Conservation (phyloP, 768 basidiomycete species). For the Tylopilus plumbeoviolaceoides region DNA sequence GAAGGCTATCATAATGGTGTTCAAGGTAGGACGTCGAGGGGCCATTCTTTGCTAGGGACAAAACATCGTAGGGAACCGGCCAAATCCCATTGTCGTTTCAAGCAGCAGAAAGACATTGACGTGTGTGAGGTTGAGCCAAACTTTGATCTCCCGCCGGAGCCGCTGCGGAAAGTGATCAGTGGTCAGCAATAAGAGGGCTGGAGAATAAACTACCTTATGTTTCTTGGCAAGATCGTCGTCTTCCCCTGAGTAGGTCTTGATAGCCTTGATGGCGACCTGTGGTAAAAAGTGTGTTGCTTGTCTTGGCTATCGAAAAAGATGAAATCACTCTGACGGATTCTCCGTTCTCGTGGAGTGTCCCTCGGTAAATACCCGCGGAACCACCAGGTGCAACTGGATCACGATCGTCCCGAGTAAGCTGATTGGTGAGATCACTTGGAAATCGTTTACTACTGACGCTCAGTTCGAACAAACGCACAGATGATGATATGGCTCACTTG, state of each 20-base stretch:
- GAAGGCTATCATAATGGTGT: too few species aligned
- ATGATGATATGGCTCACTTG: background rate
- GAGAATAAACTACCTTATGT: background rate
- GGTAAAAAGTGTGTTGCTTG: background rate
- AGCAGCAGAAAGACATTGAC: conserved; percentile 16
- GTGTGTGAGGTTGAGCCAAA: conserved; percentile 24
- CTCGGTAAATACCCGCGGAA: conserved; percentile 5
- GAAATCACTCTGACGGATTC: background rate
- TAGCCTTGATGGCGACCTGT: conserved; percentile 2
- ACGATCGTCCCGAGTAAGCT: too few species aligned
- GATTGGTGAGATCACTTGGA: too few species aligned
- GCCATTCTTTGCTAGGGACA: conserved; percentile 19
- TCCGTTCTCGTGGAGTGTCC: background rate
- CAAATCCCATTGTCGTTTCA: too few species aligned
- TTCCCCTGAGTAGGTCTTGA: background rate
- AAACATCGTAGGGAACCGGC: conserved; percentile 11
- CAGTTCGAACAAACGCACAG: too few species aligned
- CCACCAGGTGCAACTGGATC: conserved; percentile 7
- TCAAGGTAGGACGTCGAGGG: too few species aligned
- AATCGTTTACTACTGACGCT: too few species aligned
- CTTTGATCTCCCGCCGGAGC: conserved; percentile 3
- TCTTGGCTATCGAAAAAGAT: background rate
- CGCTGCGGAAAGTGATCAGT: background rate
- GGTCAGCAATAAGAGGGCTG: too few species aligned
- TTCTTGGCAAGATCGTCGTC: background rate